These are phyloP conservation scores for Kokia cookei DNA, from an alignment of 441 rosid species.

Conservation along the genomic window DNA sequence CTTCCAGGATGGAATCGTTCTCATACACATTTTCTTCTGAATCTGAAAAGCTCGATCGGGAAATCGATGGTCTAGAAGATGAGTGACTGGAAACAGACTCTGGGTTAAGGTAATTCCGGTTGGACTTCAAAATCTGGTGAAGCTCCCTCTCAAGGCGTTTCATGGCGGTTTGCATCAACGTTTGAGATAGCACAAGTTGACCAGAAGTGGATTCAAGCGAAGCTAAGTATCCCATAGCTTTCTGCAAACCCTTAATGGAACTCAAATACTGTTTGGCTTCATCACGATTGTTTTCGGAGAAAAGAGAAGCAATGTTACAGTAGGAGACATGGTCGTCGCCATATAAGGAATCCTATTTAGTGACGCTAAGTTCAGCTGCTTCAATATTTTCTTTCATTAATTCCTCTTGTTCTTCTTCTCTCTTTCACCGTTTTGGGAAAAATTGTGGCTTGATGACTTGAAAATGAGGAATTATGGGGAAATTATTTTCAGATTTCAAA, in stretches of 20 bases:
- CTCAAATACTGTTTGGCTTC: constrained; percentile 48
- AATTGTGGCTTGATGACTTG: too few species aligned
- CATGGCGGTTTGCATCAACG: constrained; percentile 63
- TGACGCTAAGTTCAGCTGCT: constrained; percentile 23
- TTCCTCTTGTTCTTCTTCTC: too few species aligned
- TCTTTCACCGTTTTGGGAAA: too few species aligned
- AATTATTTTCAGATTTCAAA: too few species aligned
- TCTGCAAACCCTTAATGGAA: constrained; percentile 34
- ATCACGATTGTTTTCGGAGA: constrained; percentile 26
- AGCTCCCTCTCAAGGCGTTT: constrained; percentile 63
- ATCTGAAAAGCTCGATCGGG: constrained; percentile 30
- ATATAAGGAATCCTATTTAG: constrained; percentile 27
- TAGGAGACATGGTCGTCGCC: constrained; percentile 7
- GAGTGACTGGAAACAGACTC: constrained; percentile 54
- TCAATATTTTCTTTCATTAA: constrained; percentile 39
- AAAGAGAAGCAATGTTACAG: constrained; percentile 30
- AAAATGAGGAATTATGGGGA: too few species aligned
- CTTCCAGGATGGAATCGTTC: constrained; percentile 23
- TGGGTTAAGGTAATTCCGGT: constrained; percentile 21
- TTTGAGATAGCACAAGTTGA: constrained; percentile 43
- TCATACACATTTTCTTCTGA: constrained; percentile 29
- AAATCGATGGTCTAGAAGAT: constrained; percentile 28
- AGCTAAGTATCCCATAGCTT: constrained; percentile 39
- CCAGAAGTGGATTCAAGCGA: constrained; percentile 24
- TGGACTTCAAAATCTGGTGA: constrained; percentile 39